These are phyloP conservation scores for Glebionis coronaria DNA, from an alignment of 129 eudicot genomes.

Conservation along the genomic window DNA sequence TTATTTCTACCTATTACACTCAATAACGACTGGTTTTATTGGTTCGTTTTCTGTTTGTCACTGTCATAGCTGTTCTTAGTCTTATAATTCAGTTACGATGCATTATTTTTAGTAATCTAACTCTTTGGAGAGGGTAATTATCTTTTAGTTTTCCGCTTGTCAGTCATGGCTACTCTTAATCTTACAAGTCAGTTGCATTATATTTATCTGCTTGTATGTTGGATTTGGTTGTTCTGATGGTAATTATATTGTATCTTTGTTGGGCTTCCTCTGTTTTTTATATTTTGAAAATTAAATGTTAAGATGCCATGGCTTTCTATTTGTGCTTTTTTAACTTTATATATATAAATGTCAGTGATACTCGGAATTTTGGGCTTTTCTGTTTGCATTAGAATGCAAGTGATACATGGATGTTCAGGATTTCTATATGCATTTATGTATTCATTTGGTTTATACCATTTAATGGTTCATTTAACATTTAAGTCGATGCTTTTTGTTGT, in stretches of 20 bases:
- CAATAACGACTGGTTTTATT: slow-evolving; percentile 9
- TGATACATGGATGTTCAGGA: slow-evolving; percentile 2
- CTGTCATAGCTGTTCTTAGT: slow-evolving; percentile 7
- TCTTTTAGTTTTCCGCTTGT: slow-evolving; percentile 1
- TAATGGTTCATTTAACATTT: slow-evolving; percentile 4
- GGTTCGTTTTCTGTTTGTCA: background rate
- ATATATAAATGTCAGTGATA: slow-evolving; percentile 10
- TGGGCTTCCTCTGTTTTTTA: background rate
- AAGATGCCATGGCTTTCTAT: background rate
- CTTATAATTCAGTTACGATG: background rate
- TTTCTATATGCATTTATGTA: slow-evolving; percentile 7
- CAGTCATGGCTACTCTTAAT: slow-evolving; percentile 7
- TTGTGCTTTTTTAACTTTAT: background rate
- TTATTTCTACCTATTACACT: background rate
- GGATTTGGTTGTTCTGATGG: background rate
- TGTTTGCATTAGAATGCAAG: slow-evolving; percentile 8
- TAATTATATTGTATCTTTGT: slow-evolving; percentile 6
- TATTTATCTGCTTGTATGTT: slow-evolving; percentile 4
- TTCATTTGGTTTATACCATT: slow-evolving; percentile 1
- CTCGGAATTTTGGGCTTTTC: background rate
- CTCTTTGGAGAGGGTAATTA: too few species aligned
- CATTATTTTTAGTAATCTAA: too few species aligned
- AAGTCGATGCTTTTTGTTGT: background rate
- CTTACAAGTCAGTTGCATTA: background rate
- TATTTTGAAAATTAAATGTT: background rate